A percentile compares a stretch with the other conserved stretches of the same genome.
Conservation (phyloP, 306 rosid genomes). For the Malus orientalis region DNA sequence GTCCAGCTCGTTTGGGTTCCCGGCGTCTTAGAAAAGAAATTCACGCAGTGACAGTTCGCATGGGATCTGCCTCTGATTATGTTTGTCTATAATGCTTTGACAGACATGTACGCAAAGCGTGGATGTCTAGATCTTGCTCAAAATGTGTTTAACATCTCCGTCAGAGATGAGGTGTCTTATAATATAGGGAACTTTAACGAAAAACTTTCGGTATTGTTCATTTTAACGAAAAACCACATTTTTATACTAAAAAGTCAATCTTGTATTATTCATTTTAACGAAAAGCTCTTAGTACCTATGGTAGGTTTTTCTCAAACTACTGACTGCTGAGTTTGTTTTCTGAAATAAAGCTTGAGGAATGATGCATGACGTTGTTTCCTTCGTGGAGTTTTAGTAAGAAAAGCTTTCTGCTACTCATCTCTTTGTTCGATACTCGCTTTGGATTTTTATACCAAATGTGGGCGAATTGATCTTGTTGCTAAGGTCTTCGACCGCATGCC, state of each 20-base stretch:
- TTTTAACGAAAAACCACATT: no score
- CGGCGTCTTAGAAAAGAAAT: conserved; percentile 62
- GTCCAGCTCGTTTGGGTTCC: conserved; percentile 71
- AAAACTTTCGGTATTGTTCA: no score
- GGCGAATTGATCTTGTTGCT: conserved; percentile 59
- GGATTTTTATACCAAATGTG: conserved; percentile 82
- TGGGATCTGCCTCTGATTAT: conserved; percentile 42
- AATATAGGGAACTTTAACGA: conserved; percentile 16
- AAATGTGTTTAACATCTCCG: conserved; percentile 55
- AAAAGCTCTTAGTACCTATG: conserved; percentile 18
- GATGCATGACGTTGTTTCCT: conserved; percentile 60
- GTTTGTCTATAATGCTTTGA: conserved; percentile 73
- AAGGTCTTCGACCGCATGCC: conserved; percentile 57
- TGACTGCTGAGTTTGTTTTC: conserved; percentile 57
- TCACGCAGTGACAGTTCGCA: conserved; percentile 54
- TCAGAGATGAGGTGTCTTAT: conserved; percentile 62
- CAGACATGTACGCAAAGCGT: conserved; percentile 80
- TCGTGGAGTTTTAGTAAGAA: conserved; percentile 56
- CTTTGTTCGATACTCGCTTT: conserved; percentile 64
- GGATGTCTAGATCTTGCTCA: conserved; percentile 51
- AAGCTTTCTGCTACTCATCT: conserved; percentile 45
- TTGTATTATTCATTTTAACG: no score
- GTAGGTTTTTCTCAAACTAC: conserved; percentile 63
- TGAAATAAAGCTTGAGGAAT: conserved; percentile 51
- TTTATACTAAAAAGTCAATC: no score